Evolutionary conservation across 345 rosid species (phyloP), one percentile per base, ranked within the genome.

Genomic region (Gossypium turneri): DNA sequence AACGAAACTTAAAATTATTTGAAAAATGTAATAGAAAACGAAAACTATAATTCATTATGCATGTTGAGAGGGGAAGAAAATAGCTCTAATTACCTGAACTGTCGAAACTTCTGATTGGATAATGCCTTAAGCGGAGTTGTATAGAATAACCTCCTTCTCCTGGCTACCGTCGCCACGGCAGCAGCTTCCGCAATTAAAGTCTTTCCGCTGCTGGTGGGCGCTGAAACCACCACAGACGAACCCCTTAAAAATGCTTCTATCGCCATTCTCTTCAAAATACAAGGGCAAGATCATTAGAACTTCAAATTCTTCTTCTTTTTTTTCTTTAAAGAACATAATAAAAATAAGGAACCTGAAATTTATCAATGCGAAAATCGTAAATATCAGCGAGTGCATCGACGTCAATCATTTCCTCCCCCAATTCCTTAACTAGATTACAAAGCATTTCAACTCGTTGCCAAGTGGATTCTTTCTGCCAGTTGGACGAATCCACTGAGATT

Each of bases 101-200:
- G 97, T 25, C 97, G 95, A 80, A 92, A 89, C 86, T 94, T 94
- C 86, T 94, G 98, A 80, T 94, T 94, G 22, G 98, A 94, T 69
- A 94, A 87, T 4, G 98, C 98, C 87, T 94, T 94, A 59, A 94
- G 97, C 4, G 98, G 98, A 38, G 98, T 94, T 41, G 97, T 94
- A 68, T 92, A 94, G 66, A 94, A 91, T 77, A 94, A 77, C 12
- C 98, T 85, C 70, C 91, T 90, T 72, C 92, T 89, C 78, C 90
- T 81, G 19, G 97, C 94, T 7, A 94, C 92, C 0, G 97, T 91
- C 47, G 97, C 92, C 73, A 91, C 92, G 55, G 98, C 97, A 0
- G 98, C 97, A 67, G 98, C 97, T 83, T 92, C 98, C 55, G 97
- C 98, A 75, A 94, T 90, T 83, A 94, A 82, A 60, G 98, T 94